Base-by-base conservation (phyloP, 2,329 filamentous ascomycete genomes). In the Ophidiomyces ophidiicola region DNA sequence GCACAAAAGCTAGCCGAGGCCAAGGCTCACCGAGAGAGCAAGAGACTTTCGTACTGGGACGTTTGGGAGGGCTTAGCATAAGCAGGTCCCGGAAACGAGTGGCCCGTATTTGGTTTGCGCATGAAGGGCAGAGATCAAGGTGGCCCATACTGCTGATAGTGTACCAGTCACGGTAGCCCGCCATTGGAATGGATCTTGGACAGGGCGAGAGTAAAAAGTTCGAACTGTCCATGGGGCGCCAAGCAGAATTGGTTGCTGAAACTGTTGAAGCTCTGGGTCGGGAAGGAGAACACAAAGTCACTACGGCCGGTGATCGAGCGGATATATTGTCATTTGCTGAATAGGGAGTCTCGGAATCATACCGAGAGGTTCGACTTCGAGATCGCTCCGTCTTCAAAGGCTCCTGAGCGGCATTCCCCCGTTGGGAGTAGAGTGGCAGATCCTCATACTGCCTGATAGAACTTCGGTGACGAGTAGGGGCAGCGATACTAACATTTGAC, bases 21-120 rank as follows among this genome's bases (percentile, higher is more conserved):
- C 86, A 94, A 1, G 80, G 74, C 8, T 75, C 71, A 20, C 82
- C 83, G 58, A 94, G 84, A 47, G 86, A 80, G 61, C 88, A 96
- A 32, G 71, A 67, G 5, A 82, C 69, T 32, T 73, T 68, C 28
- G 69, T 65, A 10, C 73, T 70, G 2, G 69, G 63, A 3, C 74
- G 66, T 11, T 76, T 73, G 19, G 68, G 64, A 20, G 74, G 68
- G 24, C 74, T 73, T 2, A 70, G 69, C 7, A 77, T 64, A 50
- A 94, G 85, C 23, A 76, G 67, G 11, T 72, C 67, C 2, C 75
- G 69, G 54, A 82, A 92, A 14, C 73, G 68, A 0, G 82, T 81
- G 17, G 72, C 70, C 48, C 88, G 85, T 6, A 85, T 72, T 4
- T 70, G 69, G 2, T 71, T 68, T 56, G 82, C 85, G 61, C 88